These are phyloP conservation scores for Fistulinella prunicolor DNA, from an alignment of 768 basidiomycete species.

Conservation along the genomic window DNA sequence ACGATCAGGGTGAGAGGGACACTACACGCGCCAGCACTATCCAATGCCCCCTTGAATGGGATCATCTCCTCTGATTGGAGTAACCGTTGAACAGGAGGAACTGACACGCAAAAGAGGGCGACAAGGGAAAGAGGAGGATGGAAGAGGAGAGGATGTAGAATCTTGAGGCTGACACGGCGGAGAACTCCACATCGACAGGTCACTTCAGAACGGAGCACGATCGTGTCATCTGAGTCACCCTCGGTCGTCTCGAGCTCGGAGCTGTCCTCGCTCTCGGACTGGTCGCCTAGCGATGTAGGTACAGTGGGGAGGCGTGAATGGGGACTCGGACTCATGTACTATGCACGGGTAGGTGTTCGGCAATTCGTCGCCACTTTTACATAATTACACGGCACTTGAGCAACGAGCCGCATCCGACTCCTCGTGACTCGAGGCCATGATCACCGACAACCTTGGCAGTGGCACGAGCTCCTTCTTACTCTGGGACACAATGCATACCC, in stretches of 20 bases:
- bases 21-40: constrained; percentile 67
- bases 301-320: constrained; percentile 21
- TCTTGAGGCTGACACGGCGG: constrained; percentile 2
- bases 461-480: no score
- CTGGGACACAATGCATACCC: no score
- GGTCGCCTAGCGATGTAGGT: constrained; percentile 23
- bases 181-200: background rate
- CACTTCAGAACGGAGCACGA: constrained; percentile 8
- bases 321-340: no score
- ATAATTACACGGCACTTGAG: no score
- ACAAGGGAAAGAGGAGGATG: constrained; percentile 68
- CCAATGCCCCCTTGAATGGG: constrained; percentile 67
- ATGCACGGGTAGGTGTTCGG: no score
- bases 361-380: no score
- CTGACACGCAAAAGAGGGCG: constrained; percentile 74
- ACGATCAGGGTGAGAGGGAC: constrained; percentile 90
- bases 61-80: constrained; percentile 58
- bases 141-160: background rate
- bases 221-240: constrained; percentile 22
- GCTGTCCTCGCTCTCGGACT: constrained; percentile 22
- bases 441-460: no score
- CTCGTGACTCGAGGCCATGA: no score
- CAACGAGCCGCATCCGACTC: no score
- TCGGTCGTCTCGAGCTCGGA: constrained; percentile 16
- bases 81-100: constrained; percentile 68